Evolutionary conservation across 371 early-diverging fungal species (phyloP).

Genomic region (Apophysomyces trapeziformis): DNA sequence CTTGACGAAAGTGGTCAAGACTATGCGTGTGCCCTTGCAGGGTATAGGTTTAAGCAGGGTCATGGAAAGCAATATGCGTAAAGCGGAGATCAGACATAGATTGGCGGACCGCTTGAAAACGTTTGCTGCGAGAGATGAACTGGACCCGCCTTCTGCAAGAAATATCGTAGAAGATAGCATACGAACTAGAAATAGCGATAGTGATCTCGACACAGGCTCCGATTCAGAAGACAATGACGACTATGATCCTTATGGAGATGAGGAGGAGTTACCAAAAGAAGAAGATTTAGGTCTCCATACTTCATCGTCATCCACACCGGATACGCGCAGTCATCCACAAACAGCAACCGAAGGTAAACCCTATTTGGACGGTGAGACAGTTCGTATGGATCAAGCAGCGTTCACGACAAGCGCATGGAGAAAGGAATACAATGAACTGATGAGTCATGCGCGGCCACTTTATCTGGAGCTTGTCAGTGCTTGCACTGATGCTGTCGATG

Average conservation of each 20-base stretch:
- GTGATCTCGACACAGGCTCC: neutral
- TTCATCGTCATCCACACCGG: neutral
- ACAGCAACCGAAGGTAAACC: neutral
- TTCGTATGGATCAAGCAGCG: slow-evolving; percentile 4
- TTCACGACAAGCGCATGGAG: slow-evolving; percentile 17
- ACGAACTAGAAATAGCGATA: slow-evolving; percentile 26
- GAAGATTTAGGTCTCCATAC: slow-evolving; percentile 6
- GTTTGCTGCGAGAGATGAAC: slow-evolving; percentile 21
- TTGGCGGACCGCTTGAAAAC: slow-evolving; percentile 19
- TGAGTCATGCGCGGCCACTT: slow-evolving; percentile 27
- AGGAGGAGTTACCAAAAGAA: slow-evolving; percentile 12
- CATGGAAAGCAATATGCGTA: slow-evolving; percentile 52
- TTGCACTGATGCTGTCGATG: slow-evolving; percentile 37
- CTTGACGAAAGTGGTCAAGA: slow-evolving; percentile 41
- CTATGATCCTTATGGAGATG: slow-evolving; percentile 15
- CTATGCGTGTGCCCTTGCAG: slow-evolving; percentile 38
- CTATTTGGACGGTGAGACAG: slow-evolving; percentile 8
- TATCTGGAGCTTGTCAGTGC: slow-evolving; percentile 41
- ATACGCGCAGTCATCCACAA: neutral
- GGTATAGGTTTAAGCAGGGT: slow-evolving; percentile 41
- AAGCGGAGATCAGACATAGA: slow-evolving; percentile 24
- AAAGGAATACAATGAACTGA: slow-evolving; percentile 31
- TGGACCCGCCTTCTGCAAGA: slow-evolving; percentile 17
- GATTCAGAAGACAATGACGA: slow-evolving; percentile 10
- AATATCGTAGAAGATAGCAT: neutral